phyloP scores from a whole-genome alignment of 2,329 filamentous ascomycete genomes.

The Claviceps cyperi region DNA sequence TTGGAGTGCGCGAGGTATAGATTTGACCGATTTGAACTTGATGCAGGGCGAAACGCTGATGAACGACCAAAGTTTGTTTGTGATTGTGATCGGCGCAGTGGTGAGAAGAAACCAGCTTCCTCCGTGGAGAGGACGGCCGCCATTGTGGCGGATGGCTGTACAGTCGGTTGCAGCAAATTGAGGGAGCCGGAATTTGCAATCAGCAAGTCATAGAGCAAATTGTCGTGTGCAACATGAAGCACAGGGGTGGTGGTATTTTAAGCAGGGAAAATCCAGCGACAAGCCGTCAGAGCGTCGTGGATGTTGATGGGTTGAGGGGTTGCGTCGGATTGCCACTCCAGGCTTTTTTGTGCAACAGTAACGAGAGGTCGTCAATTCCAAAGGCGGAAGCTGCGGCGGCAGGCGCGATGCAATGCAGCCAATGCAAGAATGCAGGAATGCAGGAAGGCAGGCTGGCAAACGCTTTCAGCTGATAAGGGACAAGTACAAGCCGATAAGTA shows the following conservation, averaged over 20 bases:
- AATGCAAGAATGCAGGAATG: neutral
- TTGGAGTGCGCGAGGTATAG: constrained; percentile 29
- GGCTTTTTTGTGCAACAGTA: neutral
- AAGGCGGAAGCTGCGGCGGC: constrained; percentile 1
- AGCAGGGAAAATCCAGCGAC: neutral
- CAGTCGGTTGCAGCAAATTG: neutral
- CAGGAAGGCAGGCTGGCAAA: neutral
- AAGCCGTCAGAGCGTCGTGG: neutral
- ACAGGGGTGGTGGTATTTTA: neutral
- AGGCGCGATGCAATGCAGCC: constrained; percentile 1
- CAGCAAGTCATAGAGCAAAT: constrained; percentile 1
- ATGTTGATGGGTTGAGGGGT: neutral
- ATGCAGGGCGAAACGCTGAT: constrained; percentile 29
- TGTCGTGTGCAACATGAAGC: neutral
- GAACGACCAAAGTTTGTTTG: constrained; percentile 39
- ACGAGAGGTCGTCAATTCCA: neutral
- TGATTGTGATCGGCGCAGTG: constrained; percentile 45
- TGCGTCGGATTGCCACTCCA: neutral
- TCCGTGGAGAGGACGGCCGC: constrained; percentile 43
- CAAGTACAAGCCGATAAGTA: neutral
- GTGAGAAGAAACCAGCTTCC: constrained; percentile 42
- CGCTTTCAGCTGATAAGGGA: neutral
- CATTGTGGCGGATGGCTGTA: constrained; percentile 23
- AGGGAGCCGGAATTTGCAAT: neutral
- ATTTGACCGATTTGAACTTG: constrained; percentile 25